These are phyloP conservation scores for Aurifilum marmelostoma DNA, from an alignment of 2,329 filamentous ascomycete genomes.

Conservation along the genomic window DNA sequence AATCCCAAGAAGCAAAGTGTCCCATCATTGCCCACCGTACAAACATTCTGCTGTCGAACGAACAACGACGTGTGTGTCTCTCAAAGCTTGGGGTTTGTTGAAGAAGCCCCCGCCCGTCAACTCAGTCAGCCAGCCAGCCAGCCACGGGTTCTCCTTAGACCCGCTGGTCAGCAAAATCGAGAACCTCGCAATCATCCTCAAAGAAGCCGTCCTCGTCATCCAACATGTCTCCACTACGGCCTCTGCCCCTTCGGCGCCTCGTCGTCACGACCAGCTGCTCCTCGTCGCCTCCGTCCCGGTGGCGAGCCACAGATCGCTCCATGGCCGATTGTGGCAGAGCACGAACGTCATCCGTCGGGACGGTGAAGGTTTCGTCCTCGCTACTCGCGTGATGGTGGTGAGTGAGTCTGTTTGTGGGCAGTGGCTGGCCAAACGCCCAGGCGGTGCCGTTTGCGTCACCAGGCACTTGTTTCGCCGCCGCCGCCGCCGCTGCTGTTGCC, in stretches of 20 bases:
- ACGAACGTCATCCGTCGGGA: constrained; percentile 57
- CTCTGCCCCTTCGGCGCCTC: constrained; percentile 65
- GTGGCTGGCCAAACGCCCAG: constrained; percentile 66
- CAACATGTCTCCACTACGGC: constrained; percentile 48
- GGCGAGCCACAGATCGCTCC: constrained; percentile 53
- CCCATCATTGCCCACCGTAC: constrained; percentile 30
- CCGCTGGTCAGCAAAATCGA: constrained; percentile 80
- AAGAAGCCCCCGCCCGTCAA: constrained; percentile 15
- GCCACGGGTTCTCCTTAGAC: constrained; percentile 47
- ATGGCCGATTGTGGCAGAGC: constrained; percentile 66
- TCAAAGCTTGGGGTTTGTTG: constrained; percentile 13
- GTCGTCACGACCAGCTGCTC: constrained; percentile 85
- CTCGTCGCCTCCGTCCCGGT: constrained; percentile 61
- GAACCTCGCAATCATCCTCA: constrained; percentile 88
- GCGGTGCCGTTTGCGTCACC: constrained; percentile 30
- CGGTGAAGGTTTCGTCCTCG: constrained; percentile 56
- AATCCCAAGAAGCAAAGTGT: constrained; percentile 16
- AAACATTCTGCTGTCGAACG: constrained; percentile 21
- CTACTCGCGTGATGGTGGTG: constrained; percentile 49
- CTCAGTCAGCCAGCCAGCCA: constrained; percentile 2
- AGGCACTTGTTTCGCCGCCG: constrained; percentile 11
- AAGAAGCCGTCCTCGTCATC: constrained; percentile 81
- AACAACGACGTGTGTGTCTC: constrained; percentile 20
- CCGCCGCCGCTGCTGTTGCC: constrained; percentile 32
- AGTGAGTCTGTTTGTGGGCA: constrained; percentile 56